phyloP scores from a whole-genome alignment of 495 filamentous ascomycete species.

The Aspergillus ellipticus region DNA sequence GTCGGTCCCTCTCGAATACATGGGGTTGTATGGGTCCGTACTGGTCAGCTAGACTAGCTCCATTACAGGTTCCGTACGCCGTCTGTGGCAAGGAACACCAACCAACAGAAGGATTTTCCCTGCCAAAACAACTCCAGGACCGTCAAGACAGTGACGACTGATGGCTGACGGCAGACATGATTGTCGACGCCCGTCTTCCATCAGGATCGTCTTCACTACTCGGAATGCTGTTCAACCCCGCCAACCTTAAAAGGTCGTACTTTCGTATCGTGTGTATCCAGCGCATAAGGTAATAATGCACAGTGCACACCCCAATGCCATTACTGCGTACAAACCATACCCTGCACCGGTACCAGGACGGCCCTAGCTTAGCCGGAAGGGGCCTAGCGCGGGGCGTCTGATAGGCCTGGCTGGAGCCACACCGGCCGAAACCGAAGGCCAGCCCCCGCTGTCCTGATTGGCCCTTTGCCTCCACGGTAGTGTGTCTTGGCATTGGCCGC shows the following conservation, averaged over 20 bases:
- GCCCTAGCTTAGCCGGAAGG: not conserved
- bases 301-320: not conserved
- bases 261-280: too few relatives aligned
- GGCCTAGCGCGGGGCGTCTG: not conserved
- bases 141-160: not conserved
- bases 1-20: not conserved
- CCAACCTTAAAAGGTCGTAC: too few relatives aligned
- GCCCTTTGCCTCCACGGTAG: not conserved
- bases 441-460: not conserved
- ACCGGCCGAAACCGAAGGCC: not conserved
- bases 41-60: not conserved
- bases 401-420: not conserved
- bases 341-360: not conserved
- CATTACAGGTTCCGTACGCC: not conserved
- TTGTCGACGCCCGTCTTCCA: not conserved
- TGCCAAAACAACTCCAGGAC: too few relatives aligned
- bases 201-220: too few relatives aligned
- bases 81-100: not conserved
- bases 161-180: not conserved
- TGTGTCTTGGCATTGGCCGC: not conserved
- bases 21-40: slow-evolving; percentile 1
- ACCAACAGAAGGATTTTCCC: not conserved
- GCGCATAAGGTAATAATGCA: not conserved
- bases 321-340: not conserved
- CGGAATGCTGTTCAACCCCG: too few relatives aligned